phyloP scores from a whole-genome alignment of 2,329 filamentous ascomycete species.

The Aspergillus sp. region DNA sequence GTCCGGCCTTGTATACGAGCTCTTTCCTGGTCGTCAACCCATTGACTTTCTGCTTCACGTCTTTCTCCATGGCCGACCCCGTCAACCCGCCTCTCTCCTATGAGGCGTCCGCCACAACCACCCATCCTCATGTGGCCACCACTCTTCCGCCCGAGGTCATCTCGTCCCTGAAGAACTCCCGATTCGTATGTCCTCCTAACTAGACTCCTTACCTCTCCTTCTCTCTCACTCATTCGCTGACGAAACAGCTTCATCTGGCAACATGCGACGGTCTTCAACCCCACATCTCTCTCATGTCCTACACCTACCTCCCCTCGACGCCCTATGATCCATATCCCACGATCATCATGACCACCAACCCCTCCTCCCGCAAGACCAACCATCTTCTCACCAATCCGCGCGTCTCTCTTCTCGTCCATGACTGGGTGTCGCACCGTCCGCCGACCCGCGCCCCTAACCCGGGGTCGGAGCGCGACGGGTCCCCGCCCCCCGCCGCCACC shows the following conservation, averaged over 20 bases:
- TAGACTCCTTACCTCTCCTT: conserved; percentile 8
- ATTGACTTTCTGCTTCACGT: not conserved
- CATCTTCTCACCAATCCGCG: conserved; percentile 82
- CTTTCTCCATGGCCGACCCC: conserved; percentile 37
- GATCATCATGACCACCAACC: conserved; percentile 90
- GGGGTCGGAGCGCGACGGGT: conserved; percentile 57
- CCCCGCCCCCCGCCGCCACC: conserved; percentile 59
- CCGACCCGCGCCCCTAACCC: conserved; percentile 62
- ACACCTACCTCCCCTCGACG: conserved; percentile 86
- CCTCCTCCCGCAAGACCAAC: conserved; percentile 66
- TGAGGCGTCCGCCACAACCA: conserved; percentile 71
- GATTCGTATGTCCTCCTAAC: conserved; percentile 66
- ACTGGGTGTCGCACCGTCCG: conserved; percentile 93
- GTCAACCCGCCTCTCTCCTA: conserved; percentile 69
- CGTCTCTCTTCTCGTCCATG: conserved; percentile 92
- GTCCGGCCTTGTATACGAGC: not conserved
- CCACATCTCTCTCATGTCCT: conserved; percentile 97
- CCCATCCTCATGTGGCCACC: conserved; percentile 65
- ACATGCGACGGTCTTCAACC: conserved; percentile 81
- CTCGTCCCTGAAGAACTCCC: conserved; percentile 87
- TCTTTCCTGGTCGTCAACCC: not conserved
- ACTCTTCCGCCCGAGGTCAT: conserved; percentile 80
- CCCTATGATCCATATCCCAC: conserved; percentile 69
- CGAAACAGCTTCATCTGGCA: conserved; percentile 81
- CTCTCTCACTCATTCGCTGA: not conserved